These are phyloP conservation scores for Boeremia lycopersici DNA, from an alignment of 2,329 filamentous ascomycete species.

Conservation along the genomic window DNA sequence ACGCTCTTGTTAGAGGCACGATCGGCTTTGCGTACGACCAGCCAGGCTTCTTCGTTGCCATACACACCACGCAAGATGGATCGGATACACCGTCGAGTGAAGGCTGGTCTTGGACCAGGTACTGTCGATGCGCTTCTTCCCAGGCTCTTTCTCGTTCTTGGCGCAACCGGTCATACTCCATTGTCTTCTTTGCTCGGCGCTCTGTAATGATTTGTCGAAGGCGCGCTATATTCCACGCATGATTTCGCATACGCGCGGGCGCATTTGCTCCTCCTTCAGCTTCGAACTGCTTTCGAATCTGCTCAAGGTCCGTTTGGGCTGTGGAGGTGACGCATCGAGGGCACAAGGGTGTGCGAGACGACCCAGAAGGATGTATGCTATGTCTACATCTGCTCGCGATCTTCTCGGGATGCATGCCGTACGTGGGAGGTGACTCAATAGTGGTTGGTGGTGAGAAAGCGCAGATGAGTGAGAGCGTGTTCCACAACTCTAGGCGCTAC, in stretches of 20 bases:
- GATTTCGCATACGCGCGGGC: constrained; percentile 19
- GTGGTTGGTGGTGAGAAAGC: background rate
- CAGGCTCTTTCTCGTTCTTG: constrained; percentile 31
- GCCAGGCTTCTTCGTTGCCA: background rate
- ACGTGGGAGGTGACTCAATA: background rate
- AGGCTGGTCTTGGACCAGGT: background rate
- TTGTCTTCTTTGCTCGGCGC: constrained; percentile 16
- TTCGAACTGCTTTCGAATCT: constrained; percentile 17
- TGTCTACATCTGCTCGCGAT: constrained; percentile 32
- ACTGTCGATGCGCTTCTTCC: constrained; percentile 24
- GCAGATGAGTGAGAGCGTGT: background rate
- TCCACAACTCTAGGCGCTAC: background rate
- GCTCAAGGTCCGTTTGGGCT: constrained; percentile 24
- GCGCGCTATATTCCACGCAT: constrained; percentile 28
- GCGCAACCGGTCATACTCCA: constrained; percentile 25
- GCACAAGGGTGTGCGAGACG: constrained; percentile 27
- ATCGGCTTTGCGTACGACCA: background rate
- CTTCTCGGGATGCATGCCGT: constrained; percentile 16
- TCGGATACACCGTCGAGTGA: background rate
- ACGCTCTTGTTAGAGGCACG: constrained; percentile 10
- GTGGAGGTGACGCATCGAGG: constrained; percentile 20
- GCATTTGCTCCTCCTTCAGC: constrained; percentile 22
- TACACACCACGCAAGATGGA: background rate
- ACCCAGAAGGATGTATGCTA: constrained; percentile 26
- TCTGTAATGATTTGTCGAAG: constrained; percentile 22